Base-by-base conservation (phyloP, 2,329 filamentous ascomycete genomes). In the Cladophialophora bantiana region DNA sequence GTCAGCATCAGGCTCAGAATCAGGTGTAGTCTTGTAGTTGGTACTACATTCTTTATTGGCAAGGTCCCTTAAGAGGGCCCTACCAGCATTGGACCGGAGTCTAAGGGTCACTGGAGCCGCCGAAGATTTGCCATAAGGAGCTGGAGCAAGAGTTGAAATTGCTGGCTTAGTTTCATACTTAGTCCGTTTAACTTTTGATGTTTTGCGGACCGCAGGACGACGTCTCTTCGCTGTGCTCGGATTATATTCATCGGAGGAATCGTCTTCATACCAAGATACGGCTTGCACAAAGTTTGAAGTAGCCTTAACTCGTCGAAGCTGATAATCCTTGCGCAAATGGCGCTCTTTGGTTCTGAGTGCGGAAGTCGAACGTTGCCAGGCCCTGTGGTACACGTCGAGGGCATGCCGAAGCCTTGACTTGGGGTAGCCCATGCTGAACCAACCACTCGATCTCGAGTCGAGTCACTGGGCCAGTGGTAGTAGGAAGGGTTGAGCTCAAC, bases 301-400 rank as follows among this genome's bases (percentile, higher is more conserved):
- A 15, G 53, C 26, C 1, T 53, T 54, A 7, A 58, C 40, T 36
- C 42, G 48, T 13, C 66, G 66, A 5, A 70, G 57, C 15, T 53
- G 50, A 54, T 70, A 68, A 35, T 67, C 62, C 18, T 60, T 55
- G 42, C 66, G 62, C 7, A 70, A 52, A 38, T 66, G 66, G 12
- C 68, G 55, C 26, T 35, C 31, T 15, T 58, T 50, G 32, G 59
- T 32, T 13, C 58, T 63, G 10, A 7, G 5, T 6, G 54, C 15
- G 53, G 26, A 18, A 2, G 15, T 40, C 26, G 52, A 32, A 38
- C 5, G 12, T 65, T 65, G 31, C 18, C 38, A 52, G 34, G 64
- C 65, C 10, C 66, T 56, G 6, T 60, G 61, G 36, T 66, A 70
- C 9, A 64, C 68, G 13, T 54, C 54, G 18, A 70, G 66, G 7